Conservation (phyloP, 2,329 filamentous ascomycete genomes). For the Didymella sp. region DNA sequence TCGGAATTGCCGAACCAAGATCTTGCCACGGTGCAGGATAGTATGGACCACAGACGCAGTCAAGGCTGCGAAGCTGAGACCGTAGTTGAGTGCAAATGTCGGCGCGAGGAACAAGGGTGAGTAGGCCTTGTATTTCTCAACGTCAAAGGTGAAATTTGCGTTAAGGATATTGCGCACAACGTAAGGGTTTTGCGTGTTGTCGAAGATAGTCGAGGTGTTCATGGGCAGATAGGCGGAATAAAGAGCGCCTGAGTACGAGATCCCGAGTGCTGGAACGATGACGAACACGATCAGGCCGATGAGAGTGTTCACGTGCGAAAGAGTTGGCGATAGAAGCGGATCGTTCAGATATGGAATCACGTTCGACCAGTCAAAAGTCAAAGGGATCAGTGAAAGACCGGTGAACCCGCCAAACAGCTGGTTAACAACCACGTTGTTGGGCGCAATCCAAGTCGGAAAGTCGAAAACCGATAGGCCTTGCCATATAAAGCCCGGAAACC, state of each 20-base stretch:
- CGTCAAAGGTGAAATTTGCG: slow-evolving; percentile 67
- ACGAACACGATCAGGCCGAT: slow-evolving; percentile 67
- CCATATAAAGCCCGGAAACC: slow-evolving; percentile 35
- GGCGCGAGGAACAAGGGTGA: slow-evolving; percentile 56
- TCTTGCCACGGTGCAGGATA: slow-evolving; percentile 70
- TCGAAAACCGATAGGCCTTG: slow-evolving; percentile 26
- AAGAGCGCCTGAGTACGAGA: slow-evolving; percentile 73
- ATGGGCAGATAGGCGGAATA: slow-evolving; percentile 61
- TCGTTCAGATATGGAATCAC: slow-evolving; percentile 23
- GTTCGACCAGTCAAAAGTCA: slow-evolving; percentile 39
- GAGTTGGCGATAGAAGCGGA: slow-evolving; percentile 31
- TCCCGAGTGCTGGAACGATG: slow-evolving; percentile 63
- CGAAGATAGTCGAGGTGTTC: slow-evolving; percentile 70
- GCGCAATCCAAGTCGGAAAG: slow-evolving; percentile 39
- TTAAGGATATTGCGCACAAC: slow-evolving; percentile 70
- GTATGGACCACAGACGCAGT: slow-evolving; percentile 69
- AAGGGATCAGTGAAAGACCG: slow-evolving; percentile 31
- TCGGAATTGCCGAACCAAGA: slow-evolving; percentile 61
- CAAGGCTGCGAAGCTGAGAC: slow-evolving; percentile 75
- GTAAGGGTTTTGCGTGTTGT: slow-evolving; percentile 71
- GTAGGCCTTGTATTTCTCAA: slow-evolving; percentile 69
- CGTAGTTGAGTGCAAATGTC: slow-evolving; percentile 56
- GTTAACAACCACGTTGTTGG: slow-evolving; percentile 36
- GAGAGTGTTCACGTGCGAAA: slow-evolving; percentile 73
- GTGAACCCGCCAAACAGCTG: slow-evolving; percentile 36